Evolutionary conservation across 1,284 basidiomycete species (phyloP).

Genomic region (Pholiota adiposa): DNA sequence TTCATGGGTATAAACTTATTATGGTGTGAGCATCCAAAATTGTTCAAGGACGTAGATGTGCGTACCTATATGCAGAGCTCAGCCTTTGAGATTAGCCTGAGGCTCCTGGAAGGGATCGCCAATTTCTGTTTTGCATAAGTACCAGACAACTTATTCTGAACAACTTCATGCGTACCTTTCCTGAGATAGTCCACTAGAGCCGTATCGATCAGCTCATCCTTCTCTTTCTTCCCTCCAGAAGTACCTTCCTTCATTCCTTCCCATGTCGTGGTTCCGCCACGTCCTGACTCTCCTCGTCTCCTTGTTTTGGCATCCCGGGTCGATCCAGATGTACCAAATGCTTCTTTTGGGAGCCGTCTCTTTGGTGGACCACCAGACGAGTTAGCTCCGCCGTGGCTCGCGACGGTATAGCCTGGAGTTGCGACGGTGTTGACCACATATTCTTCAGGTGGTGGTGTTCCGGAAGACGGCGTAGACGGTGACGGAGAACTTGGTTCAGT

Average conservation of each 20-base stretch:
- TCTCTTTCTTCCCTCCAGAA: constrained; percentile 41
- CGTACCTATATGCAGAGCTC: constrained; percentile 4
- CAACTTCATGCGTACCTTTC: constrained; percentile 35
- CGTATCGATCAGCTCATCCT: constrained; percentile 43
- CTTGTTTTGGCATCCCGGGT: constrained; percentile 44
- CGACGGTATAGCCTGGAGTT: constrained; percentile 28
- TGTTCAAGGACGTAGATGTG: background rate
- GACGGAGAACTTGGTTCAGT: constrained; percentile 41
- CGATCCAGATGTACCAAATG: constrained; percentile 36
- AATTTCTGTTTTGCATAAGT: constrained; percentile 36
- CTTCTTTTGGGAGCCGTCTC: constrained; percentile 39
- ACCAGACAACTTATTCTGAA: background rate
- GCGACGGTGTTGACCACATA: constrained; percentile 19
- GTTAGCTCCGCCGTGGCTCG: constrained; percentile 34
- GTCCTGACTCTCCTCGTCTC: constrained; percentile 39
- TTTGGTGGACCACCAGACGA: constrained; percentile 36
- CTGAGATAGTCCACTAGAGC: constrained; percentile 43
- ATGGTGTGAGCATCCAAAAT: background rate
- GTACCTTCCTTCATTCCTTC: constrained; percentile 27
- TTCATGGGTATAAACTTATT: background rate
- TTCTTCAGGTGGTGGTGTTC: constrained; percentile 44
- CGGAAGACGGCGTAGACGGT: constrained; percentile 41
- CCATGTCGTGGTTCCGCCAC: constrained; percentile 18
- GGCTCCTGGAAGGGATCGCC: constrained; percentile 47
- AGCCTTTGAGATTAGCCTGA: constrained; percentile 18